Base-by-base conservation (phyloP, 2,329 filamentous ascomycete genomes). In the Aspergillus ibericus region DNA sequence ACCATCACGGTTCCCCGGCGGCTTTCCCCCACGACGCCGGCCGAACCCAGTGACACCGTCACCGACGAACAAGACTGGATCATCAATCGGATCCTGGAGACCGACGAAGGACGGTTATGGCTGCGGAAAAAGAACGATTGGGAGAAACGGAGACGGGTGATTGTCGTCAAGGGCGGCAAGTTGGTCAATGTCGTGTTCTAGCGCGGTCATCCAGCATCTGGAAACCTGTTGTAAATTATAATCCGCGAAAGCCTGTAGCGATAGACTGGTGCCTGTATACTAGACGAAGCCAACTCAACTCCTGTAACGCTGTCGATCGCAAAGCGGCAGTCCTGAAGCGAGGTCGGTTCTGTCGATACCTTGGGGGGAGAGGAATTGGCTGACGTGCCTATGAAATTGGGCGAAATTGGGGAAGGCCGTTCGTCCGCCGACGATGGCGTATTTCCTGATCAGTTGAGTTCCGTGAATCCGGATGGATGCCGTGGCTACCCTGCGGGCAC, bases 111-210 rank as follows among this genome's bases (percentile, higher is more conserved):
- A 4, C 80, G 77, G 58, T 70, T 80, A 40, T 86, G 82, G 77
- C 77, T 89, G 59, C 78, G 73, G 7, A 77, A 81, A 49, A 81
- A 75, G 62, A 74, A 78, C 53, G 77, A 80, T 56, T 82, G 76
- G 73, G 76, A 77, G 27, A 78, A 78, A 62, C 83, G 86, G n/a
- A 85, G 83, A 69, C 85, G 85, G 62, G 82, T 87, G 1, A 83
- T 93, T 67, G 81, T 91, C 12, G 86, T 90, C 12, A 81, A 81
- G 58, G 83, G 82, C 1, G 90, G 89, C 12, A 87, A 82, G 72
- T 80, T 90, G 51, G 83, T 93, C 27, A 96, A 93, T 75, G 89
- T 93, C 80, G 86, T 95, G 12, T 80, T 80, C 54, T 80, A 66
- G 72, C 53, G 40, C 20, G 46, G 52, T 18, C 38, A 36, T 51